Conservation (phyloP, 176 grass and related monocot species). For the Eremochloa ophiuroides region DNA sequence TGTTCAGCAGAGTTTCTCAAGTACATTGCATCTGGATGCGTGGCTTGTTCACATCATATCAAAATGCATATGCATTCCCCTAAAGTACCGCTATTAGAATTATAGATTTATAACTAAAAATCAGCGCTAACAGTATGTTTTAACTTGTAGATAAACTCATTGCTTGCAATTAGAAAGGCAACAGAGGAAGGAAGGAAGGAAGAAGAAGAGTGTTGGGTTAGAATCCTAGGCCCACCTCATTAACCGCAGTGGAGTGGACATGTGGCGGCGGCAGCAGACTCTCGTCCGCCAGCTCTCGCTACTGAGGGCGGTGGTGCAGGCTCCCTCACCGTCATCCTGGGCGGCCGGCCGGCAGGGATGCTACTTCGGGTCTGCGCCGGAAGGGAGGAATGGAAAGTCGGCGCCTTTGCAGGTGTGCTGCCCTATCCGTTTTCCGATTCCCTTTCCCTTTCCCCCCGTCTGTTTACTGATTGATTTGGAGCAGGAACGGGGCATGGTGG, state of each 20-base stretch:
- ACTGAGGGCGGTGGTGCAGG: background rate
- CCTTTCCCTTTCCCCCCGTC: background rate
- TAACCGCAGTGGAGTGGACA: background rate
- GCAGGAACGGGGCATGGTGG: background rate
- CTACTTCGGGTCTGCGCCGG: background rate
- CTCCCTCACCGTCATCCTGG: background rate
- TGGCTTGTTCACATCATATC: too few species aligned
- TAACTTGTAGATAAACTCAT: too few species aligned
- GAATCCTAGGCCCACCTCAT: too few species aligned
- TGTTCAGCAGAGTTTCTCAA: too few species aligned
- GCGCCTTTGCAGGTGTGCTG: background rate
- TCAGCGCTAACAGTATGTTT: too few species aligned
- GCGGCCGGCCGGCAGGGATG: background rate
- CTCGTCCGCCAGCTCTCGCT: background rate
- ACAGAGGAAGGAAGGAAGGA: too few species aligned
- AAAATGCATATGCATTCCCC: too few species aligned
- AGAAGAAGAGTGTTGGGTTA: too few species aligned
- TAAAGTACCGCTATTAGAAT: too few species aligned
- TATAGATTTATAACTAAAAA: too few species aligned
- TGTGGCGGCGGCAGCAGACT: background rate
- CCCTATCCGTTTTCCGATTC: background rate
- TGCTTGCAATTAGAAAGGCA: too few species aligned
- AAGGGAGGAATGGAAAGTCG: background rate
- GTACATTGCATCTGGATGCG: too few species aligned
- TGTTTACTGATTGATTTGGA: background rate